Evolutionary conservation across 106 monocot genomes (phyloP).

Genomic region (Gastrodia elata): DNA sequence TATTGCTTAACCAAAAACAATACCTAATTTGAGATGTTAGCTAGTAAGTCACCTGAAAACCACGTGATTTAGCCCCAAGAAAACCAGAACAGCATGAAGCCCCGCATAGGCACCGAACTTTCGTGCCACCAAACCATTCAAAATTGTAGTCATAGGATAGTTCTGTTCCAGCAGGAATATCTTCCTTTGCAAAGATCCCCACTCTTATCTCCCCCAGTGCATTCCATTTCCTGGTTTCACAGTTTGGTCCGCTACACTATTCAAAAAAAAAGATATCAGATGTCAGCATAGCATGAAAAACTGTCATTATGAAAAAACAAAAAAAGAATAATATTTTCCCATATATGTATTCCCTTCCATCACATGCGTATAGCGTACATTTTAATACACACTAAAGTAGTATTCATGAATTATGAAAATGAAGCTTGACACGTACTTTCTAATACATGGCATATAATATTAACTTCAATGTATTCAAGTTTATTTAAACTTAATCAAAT

Average conservation of each 20-base stretch:
- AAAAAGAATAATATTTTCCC: neutral
- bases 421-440: neutral
- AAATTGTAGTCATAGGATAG: slow-evolving; percentile 92
- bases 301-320: neutral
- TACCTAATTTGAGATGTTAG: neutral
- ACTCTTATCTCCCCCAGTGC: slow-evolving; percentile 85
- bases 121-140: slow-evolving; percentile 93
- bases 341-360: neutral
- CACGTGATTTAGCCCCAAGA: slow-evolving; percentile 97
- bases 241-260: slow-evolving; percentile 83
- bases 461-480: neutral
- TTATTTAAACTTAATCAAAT: neutral
- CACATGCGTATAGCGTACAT: neutral
- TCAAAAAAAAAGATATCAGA: slow-evolving; percentile 31
- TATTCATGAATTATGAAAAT: no score
- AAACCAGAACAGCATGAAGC: slow-evolving; percentile 85
- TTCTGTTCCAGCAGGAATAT: slow-evolving; percentile 76
- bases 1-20: neutral
- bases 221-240: slow-evolving; percentile 97
- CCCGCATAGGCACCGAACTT: slow-evolving; percentile 89
- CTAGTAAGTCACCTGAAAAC: slow-evolving; percentile 61
- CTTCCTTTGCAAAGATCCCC: slow-evolving; percentile 95
- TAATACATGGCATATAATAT: neutral
- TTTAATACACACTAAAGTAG: neutral
- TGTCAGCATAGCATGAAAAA: slow-evolving; percentile 4